Conservation (phyloP, 2,329 filamentous ascomycete species). For the Arachnopeziza araneosa region DNA sequence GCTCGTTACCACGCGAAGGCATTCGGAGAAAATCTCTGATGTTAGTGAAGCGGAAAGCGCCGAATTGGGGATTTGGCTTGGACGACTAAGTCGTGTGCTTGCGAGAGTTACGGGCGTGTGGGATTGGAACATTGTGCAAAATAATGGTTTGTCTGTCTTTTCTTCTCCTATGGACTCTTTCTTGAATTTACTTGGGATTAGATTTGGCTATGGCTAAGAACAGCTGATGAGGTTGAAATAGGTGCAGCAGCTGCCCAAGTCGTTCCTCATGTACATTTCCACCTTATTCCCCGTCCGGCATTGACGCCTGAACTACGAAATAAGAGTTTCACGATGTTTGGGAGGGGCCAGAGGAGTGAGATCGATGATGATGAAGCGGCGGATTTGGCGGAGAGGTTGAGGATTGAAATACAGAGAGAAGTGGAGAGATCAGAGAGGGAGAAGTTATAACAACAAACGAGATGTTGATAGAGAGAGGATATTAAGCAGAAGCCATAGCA, state of each 20-base stretch:
- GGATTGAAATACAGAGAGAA: constrained; percentile 41
- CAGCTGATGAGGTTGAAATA: not conserved
- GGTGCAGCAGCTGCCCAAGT: constrained; percentile 84
- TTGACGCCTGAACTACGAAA: constrained; percentile 45
- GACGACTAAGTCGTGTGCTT: constrained; percentile 67
- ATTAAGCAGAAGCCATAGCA: no score
- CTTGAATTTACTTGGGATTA: constrained; percentile 22
- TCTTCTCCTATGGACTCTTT: not conserved
- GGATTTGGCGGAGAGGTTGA: constrained; percentile 50
- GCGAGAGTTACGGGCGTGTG: constrained; percentile 61
- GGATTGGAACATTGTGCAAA: constrained; percentile 97
- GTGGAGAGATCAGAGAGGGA: constrained; percentile 34
- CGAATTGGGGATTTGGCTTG: constrained; percentile 63
- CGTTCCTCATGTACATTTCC: constrained; percentile 90
- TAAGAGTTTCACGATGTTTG: constrained; percentile 74
- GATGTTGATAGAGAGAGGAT: no score
- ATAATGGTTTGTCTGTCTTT: constrained; percentile 44
- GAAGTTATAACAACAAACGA: not conserved
- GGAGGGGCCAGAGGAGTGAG: constrained; percentile 64
- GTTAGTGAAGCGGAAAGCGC: constrained; percentile 56
- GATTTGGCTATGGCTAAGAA: no score
- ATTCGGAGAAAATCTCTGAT: constrained; percentile 73
- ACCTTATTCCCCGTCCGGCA: constrained; percentile 81
- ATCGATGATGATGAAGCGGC: constrained; percentile 70
- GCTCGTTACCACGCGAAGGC: constrained; percentile 70